Base-by-base conservation (phyloP, 2,329 filamentous ascomycete genomes). In the Chaetomium olivaceum region DNA sequence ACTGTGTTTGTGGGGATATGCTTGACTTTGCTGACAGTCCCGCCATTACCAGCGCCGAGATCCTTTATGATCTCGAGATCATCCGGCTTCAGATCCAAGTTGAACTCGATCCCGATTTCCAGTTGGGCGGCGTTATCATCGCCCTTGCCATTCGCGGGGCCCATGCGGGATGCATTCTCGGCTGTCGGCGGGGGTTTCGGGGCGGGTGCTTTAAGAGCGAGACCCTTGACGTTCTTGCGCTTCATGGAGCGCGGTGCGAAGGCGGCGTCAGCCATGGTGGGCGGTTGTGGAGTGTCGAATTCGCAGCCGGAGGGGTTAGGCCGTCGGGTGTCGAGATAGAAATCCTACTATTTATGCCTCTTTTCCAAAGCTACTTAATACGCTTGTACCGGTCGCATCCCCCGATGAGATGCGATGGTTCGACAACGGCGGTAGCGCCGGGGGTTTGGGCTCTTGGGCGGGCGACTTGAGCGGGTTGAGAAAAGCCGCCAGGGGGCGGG, bases 151-250 rank as follows among this genome's bases (percentile, higher is more conserved):
- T 84, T 81, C 70, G 84, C 86, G 71, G 84, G 82, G 63, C 87
- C 83, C 62, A 78, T 80, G 74, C 88, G 87, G 66, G 85, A 91
- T 66, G 85, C 91, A 67, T 87, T 89, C 73, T 92, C 90, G 55
- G 91, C 89, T 33, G 91, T 89, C 62, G 89, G 87, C 62, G 87
- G 81, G 58, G 87, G 82, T 68, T 92, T 92, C 51, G 92, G 89
- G 56, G 90, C 85, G 27, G 90, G 88, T 58, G 91, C 89, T 74
- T 88, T 93, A 76, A 99, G 84, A 71, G 93, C 93, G 59, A 99
- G 89, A 46, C 93, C 94, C 82, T 98, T 98, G 79, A 96, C 91
- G 78, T 99, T 99, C 87, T 98, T 97, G 84, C 94, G 90, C 89
- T 97, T 98, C 89, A 99, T 91, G 68, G 95, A 96, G 79, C 87